Evolutionary conservation across 495 filamentous ascomycete genomes (phyloP), one percentile per base, ranked within the genome.

Genomic region (Diplogelasinospora grovesii): DNA sequence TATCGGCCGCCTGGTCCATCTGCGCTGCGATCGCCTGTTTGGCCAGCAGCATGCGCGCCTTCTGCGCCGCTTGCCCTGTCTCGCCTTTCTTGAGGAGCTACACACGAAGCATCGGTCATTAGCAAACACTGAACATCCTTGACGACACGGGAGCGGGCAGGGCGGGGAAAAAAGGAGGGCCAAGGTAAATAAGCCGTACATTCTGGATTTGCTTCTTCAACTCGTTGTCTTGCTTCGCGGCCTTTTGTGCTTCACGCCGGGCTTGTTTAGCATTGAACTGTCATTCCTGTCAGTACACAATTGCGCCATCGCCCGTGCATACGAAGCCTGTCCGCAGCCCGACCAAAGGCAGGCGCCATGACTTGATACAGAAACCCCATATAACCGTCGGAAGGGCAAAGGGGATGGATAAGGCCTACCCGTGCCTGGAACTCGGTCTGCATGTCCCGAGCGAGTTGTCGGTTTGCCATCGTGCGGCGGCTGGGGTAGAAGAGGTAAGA

Each of bases 181-280:
- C n/a, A n/a, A n/a, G n/a, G n/a, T n/a, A n/a, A n/a, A n/a, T n/a
- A n/a, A n/a, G n/a, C n/a, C 57, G 36, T 45, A 82, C 81, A 65
- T 83, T 87, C 59, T 90, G 86, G 52, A 90, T 73, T 62, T 89
- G 87, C 54, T 81, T 77, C 68, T 87, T 86, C 60, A 89, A 77
- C 19, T 79, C 69, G 42, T 78, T 82, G 59, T 89, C 86, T 59
- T 89, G 85, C 62, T 89, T 89, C 39, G 78, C 76, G 13, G 86
- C 86, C 59, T 87, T 89, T 42, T 75, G 75, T 8, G 85, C 81
- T 67, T 90, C 85, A 46, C 85, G 70, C 41, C 85, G 85, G 39
- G 87, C 75, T 61, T 86, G 82, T 60, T 89, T 89, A 16, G 85
- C 79, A 42, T 86, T 88, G 69, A 90, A 88, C 83, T 89, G 54